These are phyloP conservation scores for Daldinia loculata DNA, from an alignment of 495 filamentous ascomycete species.

Conservation along the genomic window DNA sequence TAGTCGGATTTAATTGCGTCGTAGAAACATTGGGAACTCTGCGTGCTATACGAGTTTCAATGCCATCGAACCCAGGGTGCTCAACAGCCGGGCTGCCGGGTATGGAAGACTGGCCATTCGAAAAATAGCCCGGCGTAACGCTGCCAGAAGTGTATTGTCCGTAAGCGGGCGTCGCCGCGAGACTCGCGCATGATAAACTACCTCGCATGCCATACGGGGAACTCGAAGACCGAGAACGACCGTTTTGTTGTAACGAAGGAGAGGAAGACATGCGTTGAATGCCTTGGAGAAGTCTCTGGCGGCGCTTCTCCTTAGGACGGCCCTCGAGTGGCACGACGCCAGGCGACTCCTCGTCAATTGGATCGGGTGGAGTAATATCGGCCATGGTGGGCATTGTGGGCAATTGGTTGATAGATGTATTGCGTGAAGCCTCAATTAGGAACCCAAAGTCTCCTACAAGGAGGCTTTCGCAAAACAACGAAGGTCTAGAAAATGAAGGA, in stretches of 20 bases:
- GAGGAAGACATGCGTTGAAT: slow-evolving; percentile 91
- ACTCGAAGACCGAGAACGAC: slow-evolving; percentile 70
- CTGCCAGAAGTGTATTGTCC: slow-evolving; percentile 45
- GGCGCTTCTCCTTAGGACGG: slow-evolving; percentile 72
- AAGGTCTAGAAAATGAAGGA: slow-evolving; percentile 18
- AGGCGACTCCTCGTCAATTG: slow-evolving; percentile 36
- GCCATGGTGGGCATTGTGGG: slow-evolving; percentile 23
- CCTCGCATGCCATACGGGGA: slow-evolving; percentile 65
- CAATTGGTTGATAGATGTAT: neutral
- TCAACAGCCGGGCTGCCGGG: slow-evolving; percentile 60
- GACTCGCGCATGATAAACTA: slow-evolving; percentile 84
- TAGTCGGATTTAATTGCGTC: slow-evolving; percentile 49
- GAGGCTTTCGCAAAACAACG: neutral
- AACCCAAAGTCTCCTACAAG: neutral
- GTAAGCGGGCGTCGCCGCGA: slow-evolving; percentile 68
- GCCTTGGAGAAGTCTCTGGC: slow-evolving; percentile 76
- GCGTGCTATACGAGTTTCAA: slow-evolving; percentile 50
- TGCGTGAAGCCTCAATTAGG: slow-evolving; percentile 8
- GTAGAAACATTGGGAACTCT: slow-evolving; percentile 44
- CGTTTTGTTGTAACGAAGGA: slow-evolving; percentile 72
- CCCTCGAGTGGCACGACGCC: slow-evolving; percentile 51
- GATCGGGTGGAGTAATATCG: slow-evolving; percentile 27
- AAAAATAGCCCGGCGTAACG: slow-evolving; percentile 64
- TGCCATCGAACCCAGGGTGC: slow-evolving; percentile 45
- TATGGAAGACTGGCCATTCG: slow-evolving; percentile 70